Evolutionary conservation across 2,329 filamentous ascomycete species (phyloP), one percentile per base, ranked within the genome.

Genomic region (Neopestalotiopsis clavispora): DNA sequence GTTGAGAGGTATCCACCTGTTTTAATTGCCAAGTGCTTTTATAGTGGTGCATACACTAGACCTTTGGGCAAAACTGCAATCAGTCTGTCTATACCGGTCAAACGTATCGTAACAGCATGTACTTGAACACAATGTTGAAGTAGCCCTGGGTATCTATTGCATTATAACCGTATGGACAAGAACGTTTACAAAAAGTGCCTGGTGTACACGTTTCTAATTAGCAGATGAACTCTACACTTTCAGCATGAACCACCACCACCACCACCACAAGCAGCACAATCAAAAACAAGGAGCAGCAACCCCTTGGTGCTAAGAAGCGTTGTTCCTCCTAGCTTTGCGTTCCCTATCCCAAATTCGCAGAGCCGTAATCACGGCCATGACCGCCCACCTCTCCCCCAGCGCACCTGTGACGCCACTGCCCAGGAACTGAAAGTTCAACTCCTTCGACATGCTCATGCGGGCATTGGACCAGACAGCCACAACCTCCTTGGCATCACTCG

Each of bases 401-500:
- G 69, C 66, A 14, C 74, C 73, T 7, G 72, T 72, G 14, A 70
- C 67, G 20, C 70, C 74, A 70, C 71, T 74, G 58, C 71, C 73
- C 17, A 70, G 20, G 69, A 74, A 74, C 40, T 69, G 70, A 68
- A 75, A 74, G 66, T 71, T 72, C 52, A 73, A 70, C 10, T 65
- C 57, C 69, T 75, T 74, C 57, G 65, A 73, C 66, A 68, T 68
- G 67, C 70, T 73, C 67, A 56, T 65, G 23, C 42, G 30, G 60
- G 73, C 73, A 20, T 67, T 58, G 13, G 72, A 45, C 67, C 71
- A 74, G 14, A 73, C 71, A 14, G 73, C 75, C 7, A 75, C 72
- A 42, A 75, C 66, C 60, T 76, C 75, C 59, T 70, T 71, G 32
- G 70, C 73, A 58, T 75, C 74, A 59, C 72, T 75, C 49, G 73